These are phyloP conservation scores for Endoconidiophora laricicola DNA, from an alignment of 2,329 filamentous ascomycete genomes.

Conservation along the genomic window DNA sequence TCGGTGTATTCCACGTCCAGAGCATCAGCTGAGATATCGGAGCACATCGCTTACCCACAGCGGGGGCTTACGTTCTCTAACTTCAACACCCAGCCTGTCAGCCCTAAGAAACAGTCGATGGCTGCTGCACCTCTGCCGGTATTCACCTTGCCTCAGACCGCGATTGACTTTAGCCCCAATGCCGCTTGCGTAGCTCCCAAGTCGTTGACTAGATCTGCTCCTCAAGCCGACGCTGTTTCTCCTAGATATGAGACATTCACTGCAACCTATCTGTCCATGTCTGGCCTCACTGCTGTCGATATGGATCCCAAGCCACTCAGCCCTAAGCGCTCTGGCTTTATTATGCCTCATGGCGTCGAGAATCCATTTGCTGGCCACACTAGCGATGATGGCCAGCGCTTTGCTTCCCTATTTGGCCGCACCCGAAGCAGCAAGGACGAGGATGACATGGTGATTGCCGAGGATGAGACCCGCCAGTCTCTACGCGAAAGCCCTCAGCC, in stretches of 20 bases:
- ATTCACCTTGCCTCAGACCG: conserved; percentile 2
- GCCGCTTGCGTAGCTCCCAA: not conserved
- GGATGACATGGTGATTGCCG: conserved; percentile 34
- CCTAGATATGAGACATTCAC: conserved; percentile 4
- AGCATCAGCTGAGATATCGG: not conserved
- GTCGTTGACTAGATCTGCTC: not conserved
- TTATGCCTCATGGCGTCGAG: conserved; percentile 33
- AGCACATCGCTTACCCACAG: not conserved
- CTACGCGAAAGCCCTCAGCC: conserved; percentile 24
- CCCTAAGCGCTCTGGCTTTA: conserved; percentile 38
- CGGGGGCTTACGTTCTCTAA: conserved; percentile 2
- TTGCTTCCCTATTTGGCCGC: conserved; percentile 29
- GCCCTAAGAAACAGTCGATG: conserved; percentile 1
- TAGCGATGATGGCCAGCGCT: conserved; percentile 19
- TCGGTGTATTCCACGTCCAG: not conserved
- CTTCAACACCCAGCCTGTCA: conserved; percentile 2
- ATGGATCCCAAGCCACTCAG: conserved; percentile 19
- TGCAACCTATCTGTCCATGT: conserved; percentile 3
- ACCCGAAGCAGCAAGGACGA: conserved; percentile 12
- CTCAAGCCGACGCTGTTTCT: conserved; percentile 2
- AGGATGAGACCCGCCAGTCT: conserved; percentile 46
- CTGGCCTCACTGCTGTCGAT: conserved; percentile 7
- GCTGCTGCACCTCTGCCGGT: not conserved
- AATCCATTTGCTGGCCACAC: conserved; percentile 17
- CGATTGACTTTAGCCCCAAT: conserved; percentile 4